Base-by-base conservation (phyloP, 164 flowering plant genomes). In the Piper betle region DNA sequence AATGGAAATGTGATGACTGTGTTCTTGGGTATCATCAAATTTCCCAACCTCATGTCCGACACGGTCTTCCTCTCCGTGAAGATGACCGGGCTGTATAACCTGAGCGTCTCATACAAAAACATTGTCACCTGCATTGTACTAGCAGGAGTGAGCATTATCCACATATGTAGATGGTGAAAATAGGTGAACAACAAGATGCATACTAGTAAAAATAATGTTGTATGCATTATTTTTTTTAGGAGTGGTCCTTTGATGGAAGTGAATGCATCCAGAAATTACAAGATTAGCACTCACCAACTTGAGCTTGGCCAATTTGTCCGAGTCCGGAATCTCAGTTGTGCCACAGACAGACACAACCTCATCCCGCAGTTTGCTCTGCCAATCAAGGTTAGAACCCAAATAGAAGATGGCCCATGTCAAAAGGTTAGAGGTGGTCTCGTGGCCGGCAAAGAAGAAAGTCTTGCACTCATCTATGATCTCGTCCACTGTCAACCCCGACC, bases 391-490 rank as follows among this genome's bases (percentile, higher is more conserved):
- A 33, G 62, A 4, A 65, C 80, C 62, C 48, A 79, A 20, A 58
- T 72, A 43, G 70, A 70, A 66, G n/a, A 66, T 16, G 0, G 81
- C 66, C 78, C 80, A 74, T 6, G 76, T 72, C 11, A 80, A 69
- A 52, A 75, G 52, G 52, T 58, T 71, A 52, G 81, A 67, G 2
- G 81, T 75, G n/a, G 79, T 80, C 52, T 78, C 69, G 16, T 71
- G 72, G 40, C 79, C 79, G 0, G 75, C 75, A 20, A 75, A 73
- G 64, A 73, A 78, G 69, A 78, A 76, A 0, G 76, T 76, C 63
- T 74, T 79, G 69, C 79, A 79, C 19, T 76, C 76, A 4, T 74
- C 79, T 25, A 74, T 38, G 63, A 75, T 73, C 59, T 73, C 75
- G 18, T 75, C 59, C 63, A 73, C 65, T 5, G 48, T 63, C 63